Evolutionary conservation across 371 early-diverging fungal genomes (phyloP), one percentile per base, ranked within the genome.

Genomic region (Mycotypha africana): DNA sequence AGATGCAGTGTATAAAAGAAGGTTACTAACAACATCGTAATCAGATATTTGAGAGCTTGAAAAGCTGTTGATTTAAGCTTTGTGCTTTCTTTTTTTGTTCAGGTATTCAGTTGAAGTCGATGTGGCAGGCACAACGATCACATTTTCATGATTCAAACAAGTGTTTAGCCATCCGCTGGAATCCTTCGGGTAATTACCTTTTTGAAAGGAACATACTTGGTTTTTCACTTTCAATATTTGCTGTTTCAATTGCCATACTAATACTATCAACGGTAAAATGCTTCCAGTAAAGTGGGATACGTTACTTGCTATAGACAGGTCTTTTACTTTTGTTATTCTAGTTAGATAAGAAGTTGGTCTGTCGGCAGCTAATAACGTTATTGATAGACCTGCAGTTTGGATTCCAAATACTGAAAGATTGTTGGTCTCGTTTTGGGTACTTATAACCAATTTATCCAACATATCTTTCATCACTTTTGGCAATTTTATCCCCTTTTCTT

Each of bases 401-500:
- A 42, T 20, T 42, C 42, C 42, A 33, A 39, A 48, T 38, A 48
- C 39, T 15, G 48, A 24, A 17, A 40, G 41, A 41, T 24, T 30
- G 24, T 22, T 32, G 23, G n/a, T 23, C 31, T 48, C 48, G 41
- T 48, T 41, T 25, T 48, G 20, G n/a, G 33, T 48, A 22, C 31
- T 31, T 33, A 10, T 41, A n/a, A 40, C 31, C 12, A 48, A 31
- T 22, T 48, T 31, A 34, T 43, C 44, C 8, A 50, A 22, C 44
- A 44, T 50, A 31, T 51, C 51, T n/a, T 51, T 51, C 35, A 51
- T 44, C 31, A 14, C 25, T 40, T 51, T 51, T 30, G 45, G 51
- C 45, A 51, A 23, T 24, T 51, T 45, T 25, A 51, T 17, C 30
- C 26, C 38, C 37, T 42, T 49, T 49, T 49, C 49, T 49, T 49